phyloP scores from a whole-genome alignment of 371 early-diverging fungal genomes.

The Mortierella sp. region DNA sequence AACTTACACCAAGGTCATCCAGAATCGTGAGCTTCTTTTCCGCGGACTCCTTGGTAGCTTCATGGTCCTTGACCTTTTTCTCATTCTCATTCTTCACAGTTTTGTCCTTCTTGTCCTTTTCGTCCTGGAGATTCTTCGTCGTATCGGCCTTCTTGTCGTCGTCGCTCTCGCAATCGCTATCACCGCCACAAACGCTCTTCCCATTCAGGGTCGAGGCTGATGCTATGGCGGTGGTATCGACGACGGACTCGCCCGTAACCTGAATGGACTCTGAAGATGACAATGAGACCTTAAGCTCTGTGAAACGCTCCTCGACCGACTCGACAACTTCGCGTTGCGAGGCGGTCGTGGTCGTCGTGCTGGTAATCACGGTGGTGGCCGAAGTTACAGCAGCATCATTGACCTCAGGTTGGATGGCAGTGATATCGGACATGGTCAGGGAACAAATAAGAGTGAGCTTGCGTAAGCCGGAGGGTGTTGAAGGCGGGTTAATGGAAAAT shows the following conservation, averaged over 20 bases:
- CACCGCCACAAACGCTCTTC: background rate
- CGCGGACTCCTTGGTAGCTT: background rate
- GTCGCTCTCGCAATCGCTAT: slow-evolving; percentile 6
- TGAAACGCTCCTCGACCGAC: slow-evolving; percentile 7
- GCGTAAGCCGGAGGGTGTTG: background rate
- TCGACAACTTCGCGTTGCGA: slow-evolving; percentile 3
- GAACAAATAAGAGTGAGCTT: background rate
- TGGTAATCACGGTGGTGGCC: background rate
- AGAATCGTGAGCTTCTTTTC: slow-evolving; percentile 27
- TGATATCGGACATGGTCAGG: slow-evolving; percentile 16
- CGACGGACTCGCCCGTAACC: slow-evolving; percentile 6
- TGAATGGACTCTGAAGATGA: slow-evolving; percentile 6
- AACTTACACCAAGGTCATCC: slow-evolving; percentile 38
- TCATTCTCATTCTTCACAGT: background rate
- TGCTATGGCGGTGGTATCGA: slow-evolving; percentile 15
- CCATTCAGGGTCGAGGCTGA: background rate
- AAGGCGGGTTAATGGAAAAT: background rate
- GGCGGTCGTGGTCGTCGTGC: slow-evolving; percentile 4
- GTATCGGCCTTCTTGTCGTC: slow-evolving; percentile 14
- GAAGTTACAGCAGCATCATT: slow-evolving; percentile 4
- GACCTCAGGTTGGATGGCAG: slow-evolving; percentile 21
- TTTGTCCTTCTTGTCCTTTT: slow-evolving; percentile 12
- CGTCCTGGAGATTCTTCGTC: slow-evolving; percentile 13
- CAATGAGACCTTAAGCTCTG: slow-evolving; percentile 15
- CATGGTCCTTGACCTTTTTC: slow-evolving; percentile 2